Evolutionary conservation across 352 stramenopile species (phyloP).

Genomic region (Globisporangium irregulare): DNA sequence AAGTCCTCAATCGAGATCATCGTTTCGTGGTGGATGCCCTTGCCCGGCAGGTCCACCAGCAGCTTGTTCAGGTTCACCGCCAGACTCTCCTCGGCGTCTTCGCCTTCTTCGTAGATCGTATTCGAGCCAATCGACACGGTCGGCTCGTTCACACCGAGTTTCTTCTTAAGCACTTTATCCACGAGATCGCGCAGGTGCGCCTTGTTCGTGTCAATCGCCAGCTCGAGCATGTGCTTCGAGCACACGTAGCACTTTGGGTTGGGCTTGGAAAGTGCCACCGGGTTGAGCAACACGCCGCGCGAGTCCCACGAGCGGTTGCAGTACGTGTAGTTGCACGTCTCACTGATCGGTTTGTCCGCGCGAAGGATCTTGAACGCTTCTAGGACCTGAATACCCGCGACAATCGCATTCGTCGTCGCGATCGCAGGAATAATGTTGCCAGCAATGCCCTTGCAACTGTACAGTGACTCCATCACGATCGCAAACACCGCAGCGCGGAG

Average conservation of each 20-base stretch:
- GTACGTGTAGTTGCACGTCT: conserved; percentile 92
- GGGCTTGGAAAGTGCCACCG: conserved; percentile 83
- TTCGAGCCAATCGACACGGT: conserved; percentile 84
- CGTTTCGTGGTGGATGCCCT: conserved; percentile 91
- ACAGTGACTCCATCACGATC: conserved; percentile 83
- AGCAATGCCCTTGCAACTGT: conserved; percentile 97
- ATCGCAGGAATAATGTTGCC: conserved; percentile 99
- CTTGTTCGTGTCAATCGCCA: conserved; percentile 88
- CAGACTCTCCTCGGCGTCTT: conserved; percentile 86
- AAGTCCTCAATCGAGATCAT: conserved; percentile 95
- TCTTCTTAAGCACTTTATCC: conserved; percentile 83
- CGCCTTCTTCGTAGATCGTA: conserved; percentile 95
- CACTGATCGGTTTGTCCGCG: conserved; percentile 53
- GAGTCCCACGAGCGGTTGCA: conserved; percentile 91
- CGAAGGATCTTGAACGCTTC: conserved; percentile 83
- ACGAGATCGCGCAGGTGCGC: conserved; percentile 81
- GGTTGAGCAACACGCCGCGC: conserved; percentile 91
- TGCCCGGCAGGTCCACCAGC: conserved; percentile 84
- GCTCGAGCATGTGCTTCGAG: conserved; percentile 88
- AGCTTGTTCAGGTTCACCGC: conserved; percentile 88
- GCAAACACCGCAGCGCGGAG: conserved; percentile 89
- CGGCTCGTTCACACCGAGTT: conserved; percentile 88
- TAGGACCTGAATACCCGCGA: conserved; percentile 92
- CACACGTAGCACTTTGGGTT: conserved; percentile 97
- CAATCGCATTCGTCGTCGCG: conserved; percentile 99